phyloP scores from a whole-genome alignment of 2,329 filamentous ascomycete genomes.

The Hypoxylon sp. region DNA sequence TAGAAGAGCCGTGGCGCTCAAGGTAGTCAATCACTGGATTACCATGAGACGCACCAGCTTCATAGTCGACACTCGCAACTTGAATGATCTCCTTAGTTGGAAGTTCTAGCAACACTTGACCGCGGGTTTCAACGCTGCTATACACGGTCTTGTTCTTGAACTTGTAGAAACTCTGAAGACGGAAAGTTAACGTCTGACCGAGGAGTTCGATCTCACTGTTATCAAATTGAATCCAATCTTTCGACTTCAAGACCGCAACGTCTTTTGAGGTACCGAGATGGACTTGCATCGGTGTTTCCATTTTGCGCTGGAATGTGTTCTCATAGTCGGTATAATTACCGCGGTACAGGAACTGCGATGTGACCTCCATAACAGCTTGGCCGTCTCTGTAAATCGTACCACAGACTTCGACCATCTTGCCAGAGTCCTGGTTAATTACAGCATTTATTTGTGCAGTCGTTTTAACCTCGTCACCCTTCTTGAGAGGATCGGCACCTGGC shows the following conservation, averaged over 20 bases:
- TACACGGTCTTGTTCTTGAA: slow-evolving; percentile 97
- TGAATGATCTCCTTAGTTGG: slow-evolving; percentile 98
- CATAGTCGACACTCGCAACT: slow-evolving; percentile 96
- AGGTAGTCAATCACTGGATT: slow-evolving; percentile 98
- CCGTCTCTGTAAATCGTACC: slow-evolving; percentile 91
- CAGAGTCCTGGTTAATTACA: slow-evolving; percentile 97
- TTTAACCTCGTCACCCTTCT: slow-evolving; percentile 93
- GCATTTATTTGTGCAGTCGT: slow-evolving; percentile 97
- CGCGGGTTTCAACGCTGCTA: slow-evolving; percentile 90
- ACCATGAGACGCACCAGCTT: slow-evolving; percentile 89
- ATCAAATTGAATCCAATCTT: slow-evolving; percentile 97
- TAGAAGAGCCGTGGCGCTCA: slow-evolving; percentile 88
- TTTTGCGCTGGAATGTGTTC: slow-evolving; percentile 99
- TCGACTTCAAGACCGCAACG: slow-evolving; percentile 92
- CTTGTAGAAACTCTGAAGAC: slow-evolving; percentile 88
- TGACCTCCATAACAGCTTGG: slow-evolving; percentile 95
- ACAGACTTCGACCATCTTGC: slow-evolving; percentile 99
- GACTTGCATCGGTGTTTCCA: slow-evolving; percentile 94
- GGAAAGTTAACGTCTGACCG: slow-evolving; percentile 95
- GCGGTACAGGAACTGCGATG: slow-evolving; percentile 97
- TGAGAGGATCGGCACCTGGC: slow-evolving; percentile 91
- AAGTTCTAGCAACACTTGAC: slow-evolving; percentile 92
- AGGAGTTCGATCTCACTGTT: slow-evolving; percentile 85
- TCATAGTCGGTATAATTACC: slow-evolving; percentile 93
- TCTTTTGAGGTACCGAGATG: slow-evolving; percentile 91